Evolutionary conservation across 345 rosid species (phyloP), one percentile per base, ranked within the genome.

Genomic region (Melaleuca quinquenervia): DNA sequence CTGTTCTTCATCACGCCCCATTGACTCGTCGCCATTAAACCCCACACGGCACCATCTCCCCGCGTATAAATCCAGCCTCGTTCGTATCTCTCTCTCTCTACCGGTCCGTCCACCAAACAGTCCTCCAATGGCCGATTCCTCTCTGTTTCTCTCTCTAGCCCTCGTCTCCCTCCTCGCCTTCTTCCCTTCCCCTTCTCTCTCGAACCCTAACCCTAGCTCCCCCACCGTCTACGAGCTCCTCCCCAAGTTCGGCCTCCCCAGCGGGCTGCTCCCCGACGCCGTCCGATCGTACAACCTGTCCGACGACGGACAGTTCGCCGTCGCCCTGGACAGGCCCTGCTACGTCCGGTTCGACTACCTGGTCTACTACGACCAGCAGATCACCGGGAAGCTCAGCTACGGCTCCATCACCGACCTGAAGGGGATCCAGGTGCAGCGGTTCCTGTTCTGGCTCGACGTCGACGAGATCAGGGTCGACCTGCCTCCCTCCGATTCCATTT

Each of bases 381-480:
- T 97, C 82, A 88, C 95, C 1, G 99, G 99, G 5, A 92, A 86
- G 78, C 92, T 97, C 85, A 84, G 93, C 26, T 94, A 94, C 84
- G 98, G 99, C 52, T 90, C 96, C 50, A 97, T 97, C 86, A 87
- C 94, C 11, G 90, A 91, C 27, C 90, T 97, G 83, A 82, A 95
- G 84, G 99, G 99, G 87, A 96, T 97, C 89, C 94, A 95, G 89
- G 98, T 97, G 82, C 93, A 91, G 86, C 89, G 90, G 49, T 84
- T 96, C 91, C 91, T 96, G 56, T 50, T 97, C 13, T 97, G 99
- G 99, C 88, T 97, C 55, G 92, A 91, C 86, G 98, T 97, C 20
- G 96, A 93, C 85, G 93, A 93, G 87, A 96, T 97, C 93, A 94
- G 90, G 89, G 98, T 96, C 14, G 98, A 97, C 91, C 92, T 97